phyloP scores from a whole-genome alignment of 2,329 filamentous ascomycete genomes.

The Tolypocladium tropicale region DNA sequence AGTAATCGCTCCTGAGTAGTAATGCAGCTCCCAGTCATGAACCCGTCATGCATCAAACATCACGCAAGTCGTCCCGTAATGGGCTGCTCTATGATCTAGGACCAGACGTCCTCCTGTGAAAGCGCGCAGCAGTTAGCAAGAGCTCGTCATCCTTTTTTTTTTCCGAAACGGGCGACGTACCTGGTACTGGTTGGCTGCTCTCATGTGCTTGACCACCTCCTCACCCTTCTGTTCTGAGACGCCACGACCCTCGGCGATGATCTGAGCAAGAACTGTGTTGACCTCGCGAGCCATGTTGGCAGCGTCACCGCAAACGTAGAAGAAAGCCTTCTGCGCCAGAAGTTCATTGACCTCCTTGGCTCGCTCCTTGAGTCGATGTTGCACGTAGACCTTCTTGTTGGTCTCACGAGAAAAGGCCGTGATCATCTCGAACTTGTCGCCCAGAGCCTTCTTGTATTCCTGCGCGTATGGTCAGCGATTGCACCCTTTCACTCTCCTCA shows the following conservation, averaged over 20 bases:
- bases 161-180: conserved; percentile 33
- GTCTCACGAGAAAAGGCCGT: conserved; percentile 92
- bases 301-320: conserved; percentile 97
- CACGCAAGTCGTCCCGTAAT: not conserved
- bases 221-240: conserved; percentile 81
- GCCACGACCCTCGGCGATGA: conserved; percentile 74
- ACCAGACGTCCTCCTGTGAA: conserved; percentile 63
- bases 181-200: conserved; percentile 91
- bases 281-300: conserved; percentile 95
- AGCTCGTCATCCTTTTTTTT: not conserved
- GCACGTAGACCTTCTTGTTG: conserved; percentile 88
- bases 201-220: conserved; percentile 95
- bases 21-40: not conserved
- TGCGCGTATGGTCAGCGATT: conserved; percentile 24
- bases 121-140: not conserved
- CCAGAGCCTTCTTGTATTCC: conserved; percentile 74
- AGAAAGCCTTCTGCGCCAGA: conserved; percentile 76
- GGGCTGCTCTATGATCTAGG: conserved; percentile 27
- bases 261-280: conserved; percentile 75
- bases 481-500: not conserved
- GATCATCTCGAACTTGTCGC: conserved; percentile 81
- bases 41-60: not conserved
- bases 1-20: not conserved
- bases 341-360: conserved; percentile 80
- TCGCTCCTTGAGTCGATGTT: conserved; percentile 79